Evolutionary conservation across 306 rosid genomes (phyloP), one percentile per base, ranked within the genome.

Genomic region (Comarum palustre): DNA sequence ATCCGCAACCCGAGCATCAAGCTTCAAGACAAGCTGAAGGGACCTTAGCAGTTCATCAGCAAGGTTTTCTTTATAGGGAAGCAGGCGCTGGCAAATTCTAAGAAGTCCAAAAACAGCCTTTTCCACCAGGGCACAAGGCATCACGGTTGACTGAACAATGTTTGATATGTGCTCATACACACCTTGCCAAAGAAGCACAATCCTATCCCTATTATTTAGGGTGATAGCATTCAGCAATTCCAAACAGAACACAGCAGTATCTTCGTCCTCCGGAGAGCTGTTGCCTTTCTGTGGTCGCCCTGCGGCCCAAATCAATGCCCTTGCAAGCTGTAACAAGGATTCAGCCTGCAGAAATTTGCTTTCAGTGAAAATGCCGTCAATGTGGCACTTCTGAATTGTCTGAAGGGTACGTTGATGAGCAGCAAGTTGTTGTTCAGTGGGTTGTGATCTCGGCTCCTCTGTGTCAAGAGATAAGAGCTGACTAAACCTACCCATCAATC

Each of bases 371-470:
- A 95, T 90, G 81, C 97, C 84, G 81, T 95, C 97, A 84, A 95
- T 88, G 81, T 87, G 94, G 80, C 97, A 95, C 79, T 91, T 87
- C 73, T 88, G 96, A 81, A 95, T 90, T 36, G 99, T 95, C 66
- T 95, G 93, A 75, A 89, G 87, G 81, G 96, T 89, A 70, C 95
- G 95, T 69, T 95, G 95, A 88, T 88, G 99, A 82, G 99, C 99
- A 71, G 97, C 97, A 66, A 94, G 91, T 76, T 94, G 97, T 79
- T 94, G 96, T 83, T 91, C 99, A n/a, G 97, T 94, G 77, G 99
- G 99, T 77, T 91, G 99, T 72, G 93, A 91, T 81, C 93, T 89
- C 73, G 97, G 97, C 81, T 94, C 97, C 82, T 94, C 99, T 3
- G 96, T 91, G 69, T 94, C 97, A 75, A 94, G 96, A 80, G 99